Conservation (phyloP, 768 basidiomycete genomes). For the Mycena polygramma region DNA sequence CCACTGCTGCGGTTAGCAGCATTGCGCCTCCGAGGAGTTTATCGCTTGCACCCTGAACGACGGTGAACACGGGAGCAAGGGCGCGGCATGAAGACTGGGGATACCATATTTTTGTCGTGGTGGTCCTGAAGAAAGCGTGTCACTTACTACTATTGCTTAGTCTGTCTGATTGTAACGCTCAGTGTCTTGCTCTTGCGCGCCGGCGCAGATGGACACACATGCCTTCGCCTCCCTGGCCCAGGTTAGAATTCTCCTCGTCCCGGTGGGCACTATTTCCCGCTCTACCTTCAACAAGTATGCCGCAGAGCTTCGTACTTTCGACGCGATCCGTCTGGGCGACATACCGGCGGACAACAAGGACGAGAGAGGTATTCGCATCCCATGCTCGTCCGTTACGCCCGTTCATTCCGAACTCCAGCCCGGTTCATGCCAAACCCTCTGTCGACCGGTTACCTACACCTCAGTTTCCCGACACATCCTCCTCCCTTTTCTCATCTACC, state of each 20-base stretch:
- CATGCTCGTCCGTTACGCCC: slow-evolving; percentile 13
- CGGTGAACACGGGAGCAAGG: slow-evolving; percentile 10
- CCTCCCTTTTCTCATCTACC: slow-evolving; percentile 75
- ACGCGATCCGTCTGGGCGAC: slow-evolving; percentile 82
- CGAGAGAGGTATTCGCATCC: slow-evolving; percentile 69
- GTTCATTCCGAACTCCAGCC: slow-evolving; percentile 55
- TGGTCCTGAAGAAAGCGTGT: slow-evolving; percentile 25
- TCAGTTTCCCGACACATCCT: slow-evolving; percentile 83
- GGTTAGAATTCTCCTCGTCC: slow-evolving; percentile 86
- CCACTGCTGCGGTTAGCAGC: slow-evolving; percentile 80
- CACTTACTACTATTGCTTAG: slow-evolving; percentile 11
- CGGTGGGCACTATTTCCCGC: slow-evolving; percentile 82
- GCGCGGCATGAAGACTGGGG: slow-evolving; percentile 8
- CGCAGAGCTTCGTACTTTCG: slow-evolving; percentile 78
- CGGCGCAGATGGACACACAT: slow-evolving; percentile 71
- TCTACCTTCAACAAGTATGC: slow-evolving; percentile 82
- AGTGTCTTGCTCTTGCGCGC: background rate
- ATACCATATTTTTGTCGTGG: slow-evolving; percentile 40
- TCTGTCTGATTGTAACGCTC: slow-evolving; percentile 13
- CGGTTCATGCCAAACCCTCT: slow-evolving; percentile 86
- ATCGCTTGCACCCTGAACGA: slow-evolving; percentile 81
- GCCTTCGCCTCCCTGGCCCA: slow-evolving; percentile 89
- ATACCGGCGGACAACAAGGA: slow-evolving; percentile 85
- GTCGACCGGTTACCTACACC: slow-evolving; percentile 84
- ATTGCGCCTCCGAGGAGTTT: slow-evolving; percentile 84